Base-by-base conservation (phyloP, 495 filamentous ascomycete genomes). In the Hyphodiscus hymeniophilus region DNA sequence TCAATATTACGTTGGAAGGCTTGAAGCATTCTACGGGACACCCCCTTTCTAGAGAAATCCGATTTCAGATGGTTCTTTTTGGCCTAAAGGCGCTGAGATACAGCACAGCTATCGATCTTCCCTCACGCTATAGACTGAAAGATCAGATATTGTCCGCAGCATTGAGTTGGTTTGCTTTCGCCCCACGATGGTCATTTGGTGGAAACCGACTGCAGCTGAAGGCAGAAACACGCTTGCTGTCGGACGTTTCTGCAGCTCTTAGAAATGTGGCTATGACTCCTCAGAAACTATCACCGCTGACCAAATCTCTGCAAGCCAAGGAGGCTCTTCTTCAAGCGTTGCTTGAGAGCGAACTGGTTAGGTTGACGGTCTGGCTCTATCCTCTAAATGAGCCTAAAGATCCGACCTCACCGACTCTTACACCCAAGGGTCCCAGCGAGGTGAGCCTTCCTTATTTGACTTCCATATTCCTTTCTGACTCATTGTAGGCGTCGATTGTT, bases 131-230 rank as follows among this genome's bases (percentile, higher is more conserved):
- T 79, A 77, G 81, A 33, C 66, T 96, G 35, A 96, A 96, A 60
- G 90, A 96, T 58, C 77, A 82, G 47, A 82, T 94, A 40, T 62
- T 99, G 12, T 88, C 87, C 20, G 88, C 87, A 18, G 88, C 76
- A 31, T 68, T 99, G 7, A 79, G 75, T 44, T 97, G 94, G 94
- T 99, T 97, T 62, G 79, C 73, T 32, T 75, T 80, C 50, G 68
- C 85, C 13, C 87, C 94, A 28, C 76, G 80, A 52, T 99, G 92
- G 92, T 94, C 90, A 2, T 97, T 94, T 62, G 94, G 94, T 34
- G 89, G 91, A 48, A 96, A 96, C 60, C 74, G 85, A 38, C 69
- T 96, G 7, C 92, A 97, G 60, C 73, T 97, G 23, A 97, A 92
- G 64, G 88, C 94, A 0, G 94, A 99, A 63, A 79, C 85, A 26